A percentile compares a stretch with the other conserved stretches of the same genome.
Conservation (phyloP, 2,329 filamentous ascomycete species). For the Colletotrichum sp. region DNA sequence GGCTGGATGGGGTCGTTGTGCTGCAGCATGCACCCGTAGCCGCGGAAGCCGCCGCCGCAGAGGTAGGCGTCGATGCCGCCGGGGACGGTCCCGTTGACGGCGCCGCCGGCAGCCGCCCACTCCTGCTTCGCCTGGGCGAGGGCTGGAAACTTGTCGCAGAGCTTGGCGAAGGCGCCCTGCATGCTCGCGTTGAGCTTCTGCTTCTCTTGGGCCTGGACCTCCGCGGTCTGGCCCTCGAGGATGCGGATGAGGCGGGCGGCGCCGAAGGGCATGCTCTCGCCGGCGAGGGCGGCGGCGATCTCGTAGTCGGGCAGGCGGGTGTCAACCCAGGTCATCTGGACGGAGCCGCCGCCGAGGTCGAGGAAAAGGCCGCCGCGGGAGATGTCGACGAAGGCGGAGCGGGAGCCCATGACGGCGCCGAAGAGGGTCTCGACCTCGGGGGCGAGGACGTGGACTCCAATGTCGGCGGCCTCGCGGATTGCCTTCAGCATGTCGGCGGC, state of each 20-base stretch:
- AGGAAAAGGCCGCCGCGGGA: slow-evolving; percentile 75
- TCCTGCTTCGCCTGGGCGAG: slow-evolving; percentile 44
- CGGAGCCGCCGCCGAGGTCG: slow-evolving; percentile 79
- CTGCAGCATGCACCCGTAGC: slow-evolving; percentile 91
- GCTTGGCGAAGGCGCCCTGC: slow-evolving; percentile 60
- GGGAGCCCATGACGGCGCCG: slow-evolving; percentile 79
- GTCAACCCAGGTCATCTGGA: slow-evolving; percentile 70
- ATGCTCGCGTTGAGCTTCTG: slow-evolving; percentile 64
- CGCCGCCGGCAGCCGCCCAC: slow-evolving; percentile 29
- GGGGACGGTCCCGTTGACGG: slow-evolving; percentile 21
- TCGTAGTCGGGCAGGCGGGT: slow-evolving; percentile 52
- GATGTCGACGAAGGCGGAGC: slow-evolving; percentile 72
- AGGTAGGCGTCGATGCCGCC: slow-evolving; percentile 76
- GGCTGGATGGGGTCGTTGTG: slow-evolving; percentile 73
- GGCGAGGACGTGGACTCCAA: slow-evolving; percentile 73
- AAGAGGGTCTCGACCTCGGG: slow-evolving; percentile 84
- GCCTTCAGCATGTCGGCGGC: slow-evolving; percentile 68
- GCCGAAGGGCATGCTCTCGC: slow-evolving; percentile 65
- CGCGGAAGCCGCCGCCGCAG: slow-evolving; percentile 87
- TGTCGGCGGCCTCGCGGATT: slow-evolving; percentile 65
- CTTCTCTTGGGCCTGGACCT: slow-evolving; percentile 50
- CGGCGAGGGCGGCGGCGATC: slow-evolving; percentile 56
- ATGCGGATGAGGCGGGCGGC: slow-evolving; percentile 61
- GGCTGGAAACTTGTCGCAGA: slow-evolving; percentile 52
- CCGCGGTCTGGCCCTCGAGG: slow-evolving; percentile 43